Evolutionary conservation across 1,139 yeast genomes (phyloP).

Genomic region (Williopsis jadinii): DNA sequence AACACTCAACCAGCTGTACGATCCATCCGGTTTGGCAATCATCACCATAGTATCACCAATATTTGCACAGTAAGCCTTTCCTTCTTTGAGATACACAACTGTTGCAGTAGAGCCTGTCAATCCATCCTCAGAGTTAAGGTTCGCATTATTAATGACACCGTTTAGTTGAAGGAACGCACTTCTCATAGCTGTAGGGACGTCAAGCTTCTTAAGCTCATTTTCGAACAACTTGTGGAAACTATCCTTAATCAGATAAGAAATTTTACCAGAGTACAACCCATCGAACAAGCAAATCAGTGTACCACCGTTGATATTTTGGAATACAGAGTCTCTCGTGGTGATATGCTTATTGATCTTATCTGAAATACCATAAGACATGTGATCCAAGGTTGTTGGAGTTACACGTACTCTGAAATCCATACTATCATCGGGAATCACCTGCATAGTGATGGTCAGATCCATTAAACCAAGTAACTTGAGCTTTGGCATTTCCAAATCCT

Average conservation of each 20-base stretch:
- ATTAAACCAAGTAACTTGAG: constrained; percentile 77
- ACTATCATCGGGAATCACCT: constrained; percentile 77
- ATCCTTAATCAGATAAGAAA: constrained; percentile 71
- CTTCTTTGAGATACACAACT: constrained; percentile 68
- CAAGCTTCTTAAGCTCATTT: constrained; percentile 51
- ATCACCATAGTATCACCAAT: constrained; percentile 88
- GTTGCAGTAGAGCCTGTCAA: constrained; percentile 85
- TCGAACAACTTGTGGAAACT: constrained; percentile 57
- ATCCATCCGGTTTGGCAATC: constrained; percentile 75
- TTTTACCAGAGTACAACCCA: constrained; percentile 72
- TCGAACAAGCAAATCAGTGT: constrained; percentile 80
- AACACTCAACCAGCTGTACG: constrained; percentile 61
- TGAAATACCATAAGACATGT: constrained; percentile 85
- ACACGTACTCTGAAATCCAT: constrained; percentile 83
- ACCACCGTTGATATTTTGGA: constrained; percentile 83
- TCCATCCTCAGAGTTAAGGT: constrained; percentile 54
- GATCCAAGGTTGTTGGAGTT: constrained; percentile 73
- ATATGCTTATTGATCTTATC: constrained; percentile 75
- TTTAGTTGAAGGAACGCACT: constrained; percentile 75
- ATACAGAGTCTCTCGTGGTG: constrained; percentile 75
- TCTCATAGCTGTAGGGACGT: constrained; percentile 60
- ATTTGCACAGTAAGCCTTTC: constrained; percentile 72
- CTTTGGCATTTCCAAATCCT: constrained; percentile 70
- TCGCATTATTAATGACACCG: constrained; percentile 61
- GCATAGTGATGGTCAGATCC: constrained; percentile 89